A percentile compares a stretch with the other conserved stretches of the same genome.
phyloP scores from a whole-genome alignment of 495 filamentous ascomycete genomes.

The Xylaria sp. region DNA sequence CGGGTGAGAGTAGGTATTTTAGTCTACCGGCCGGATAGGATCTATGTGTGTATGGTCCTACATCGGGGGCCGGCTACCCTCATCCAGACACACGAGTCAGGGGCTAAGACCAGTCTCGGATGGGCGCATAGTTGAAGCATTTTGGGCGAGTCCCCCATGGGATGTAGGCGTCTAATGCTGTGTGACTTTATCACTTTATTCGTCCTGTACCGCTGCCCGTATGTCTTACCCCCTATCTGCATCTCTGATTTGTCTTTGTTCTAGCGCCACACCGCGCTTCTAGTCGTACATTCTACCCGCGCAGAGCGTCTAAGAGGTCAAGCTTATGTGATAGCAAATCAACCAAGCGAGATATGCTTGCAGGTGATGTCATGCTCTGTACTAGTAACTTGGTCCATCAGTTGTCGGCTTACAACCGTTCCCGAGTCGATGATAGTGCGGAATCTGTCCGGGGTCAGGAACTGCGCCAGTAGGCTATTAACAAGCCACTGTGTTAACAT shows the following conservation, averaged over 20 bases:
- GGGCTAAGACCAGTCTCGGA: conserved; percentile 9
- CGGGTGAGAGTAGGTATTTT: not conserved
- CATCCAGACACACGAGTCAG: conserved; percentile 9
- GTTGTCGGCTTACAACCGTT: not conserved
- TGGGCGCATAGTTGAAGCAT: not conserved
- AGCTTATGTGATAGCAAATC: not conserved
- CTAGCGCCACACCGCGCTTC: conserved; percentile 8
- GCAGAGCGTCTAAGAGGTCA: conserved; percentile 2
- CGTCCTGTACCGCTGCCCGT: not conserved
- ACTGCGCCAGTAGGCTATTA: not conserved
- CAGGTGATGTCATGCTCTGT: not conserved
- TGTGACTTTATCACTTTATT: conserved; percentile 7
- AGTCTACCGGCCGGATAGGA: not conserved
- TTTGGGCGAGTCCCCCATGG: not conserved
- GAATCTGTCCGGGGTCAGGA: not conserved
- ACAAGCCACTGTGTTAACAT: not conserved
- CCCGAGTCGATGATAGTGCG: not conserved
- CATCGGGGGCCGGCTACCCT: conserved; percentile 10
- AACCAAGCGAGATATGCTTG: not conserved
- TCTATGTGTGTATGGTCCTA: not conserved
- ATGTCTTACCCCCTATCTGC: not conserved
- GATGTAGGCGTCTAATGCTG: conserved; percentile 17
- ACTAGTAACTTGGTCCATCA: too few species aligned
- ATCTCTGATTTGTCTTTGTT: conserved; percentile 16
- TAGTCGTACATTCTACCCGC: not conserved